These are phyloP conservation scores for Dryas octopetala DNA, from an alignment of 306 rosid species.

Conservation along the genomic window DNA sequence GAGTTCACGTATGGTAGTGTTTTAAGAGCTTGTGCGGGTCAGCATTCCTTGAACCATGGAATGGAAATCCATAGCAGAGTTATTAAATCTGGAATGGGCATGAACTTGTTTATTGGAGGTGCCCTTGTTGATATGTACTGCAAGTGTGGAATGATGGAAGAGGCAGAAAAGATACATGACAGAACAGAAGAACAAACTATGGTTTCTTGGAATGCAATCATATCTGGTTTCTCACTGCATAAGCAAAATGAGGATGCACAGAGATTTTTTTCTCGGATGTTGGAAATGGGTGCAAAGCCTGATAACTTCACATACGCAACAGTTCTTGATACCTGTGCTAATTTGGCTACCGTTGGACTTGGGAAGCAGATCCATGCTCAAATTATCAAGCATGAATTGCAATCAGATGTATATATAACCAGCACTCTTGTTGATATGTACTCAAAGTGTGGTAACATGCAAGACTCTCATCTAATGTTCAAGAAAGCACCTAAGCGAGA, in stretches of 20 bases:
- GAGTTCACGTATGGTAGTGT: constrained; percentile 84
- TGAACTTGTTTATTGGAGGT: constrained; percentile 66
- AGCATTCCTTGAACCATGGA: constrained; percentile 54
- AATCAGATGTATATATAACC: constrained; percentile 62
- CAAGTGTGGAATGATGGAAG: constrained; percentile 77
- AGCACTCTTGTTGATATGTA: constrained; percentile 92
- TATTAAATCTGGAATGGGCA: constrained; percentile 67
- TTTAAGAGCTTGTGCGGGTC: constrained; percentile 73
- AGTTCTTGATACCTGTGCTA: constrained; percentile 78
- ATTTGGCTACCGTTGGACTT: constrained; percentile 75
- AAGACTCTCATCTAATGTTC: constrained; percentile 64
- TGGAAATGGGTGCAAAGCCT: constrained; percentile 62
- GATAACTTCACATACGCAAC: constrained; percentile 86
- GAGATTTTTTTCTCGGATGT: constrained; percentile 63
- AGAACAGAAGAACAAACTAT: constrained; percentile 56
- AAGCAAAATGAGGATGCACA: constrained; percentile 75
- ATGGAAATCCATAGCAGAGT: constrained; percentile 79
- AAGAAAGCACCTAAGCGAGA: constrained; percentile 72
- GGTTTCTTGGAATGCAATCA: constrained; percentile 84
- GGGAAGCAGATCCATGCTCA: constrained; percentile 91
- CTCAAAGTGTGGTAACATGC: constrained; percentile 84
- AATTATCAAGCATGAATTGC: constrained; percentile 65
- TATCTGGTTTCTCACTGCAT: constrained; percentile 76
- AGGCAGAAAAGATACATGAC: constrained; percentile 72
- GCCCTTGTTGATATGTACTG: constrained; percentile 85